Percentiles rank a stretch among this genome's conserved stretches.
Evolutionary conservation across 345 rosid genomes (phyloP).

Genomic region (Populus euphratica): DNA sequence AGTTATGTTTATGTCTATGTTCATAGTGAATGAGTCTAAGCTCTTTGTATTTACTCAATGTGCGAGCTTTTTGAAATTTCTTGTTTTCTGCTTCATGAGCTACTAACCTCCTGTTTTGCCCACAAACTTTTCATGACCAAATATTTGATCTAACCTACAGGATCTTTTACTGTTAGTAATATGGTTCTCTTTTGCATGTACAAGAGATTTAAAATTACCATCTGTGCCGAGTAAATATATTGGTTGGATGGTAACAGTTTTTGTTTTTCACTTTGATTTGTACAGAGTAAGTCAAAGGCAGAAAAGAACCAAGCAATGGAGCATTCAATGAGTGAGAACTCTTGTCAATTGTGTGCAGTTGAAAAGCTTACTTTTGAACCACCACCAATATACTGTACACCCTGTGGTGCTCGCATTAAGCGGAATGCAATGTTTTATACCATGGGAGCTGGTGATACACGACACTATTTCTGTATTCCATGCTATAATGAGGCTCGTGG

Average conservation of each 20-base stretch:
- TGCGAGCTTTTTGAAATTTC: not conserved
- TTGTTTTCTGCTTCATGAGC: not conserved
- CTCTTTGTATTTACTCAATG: not conserved
- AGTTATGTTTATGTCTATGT: not conserved
- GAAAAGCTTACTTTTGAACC: constrained; percentile 99
- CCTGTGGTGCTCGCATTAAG: constrained; percentile 96
- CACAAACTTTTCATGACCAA: not conserved
- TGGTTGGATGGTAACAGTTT: not conserved
- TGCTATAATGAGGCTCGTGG: constrained; percentile 98
- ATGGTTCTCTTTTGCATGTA: not conserved
- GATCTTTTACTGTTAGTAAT: not conserved
- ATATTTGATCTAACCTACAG: not conserved
- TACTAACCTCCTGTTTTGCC: not conserved
- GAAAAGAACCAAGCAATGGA: constrained; percentile 98
- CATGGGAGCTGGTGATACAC: constrained; percentile 82
- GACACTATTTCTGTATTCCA: constrained; percentile 87
- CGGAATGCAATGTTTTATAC: constrained; percentile 96
- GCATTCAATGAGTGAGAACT: constrained; percentile 94
- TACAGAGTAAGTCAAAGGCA: constrained; percentile 91
- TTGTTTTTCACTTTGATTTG: constrained; percentile 18
- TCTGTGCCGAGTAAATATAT: not conserved
- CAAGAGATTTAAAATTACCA: not conserved
- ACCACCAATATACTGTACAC: constrained; percentile 91
- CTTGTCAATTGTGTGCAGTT: constrained; percentile 97
- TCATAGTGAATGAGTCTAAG: not conserved